These are phyloP conservation scores for Termitomyces sp. DNA, from an alignment of 768 basidiomycete genomes.

Conservation along the genomic window DNA sequence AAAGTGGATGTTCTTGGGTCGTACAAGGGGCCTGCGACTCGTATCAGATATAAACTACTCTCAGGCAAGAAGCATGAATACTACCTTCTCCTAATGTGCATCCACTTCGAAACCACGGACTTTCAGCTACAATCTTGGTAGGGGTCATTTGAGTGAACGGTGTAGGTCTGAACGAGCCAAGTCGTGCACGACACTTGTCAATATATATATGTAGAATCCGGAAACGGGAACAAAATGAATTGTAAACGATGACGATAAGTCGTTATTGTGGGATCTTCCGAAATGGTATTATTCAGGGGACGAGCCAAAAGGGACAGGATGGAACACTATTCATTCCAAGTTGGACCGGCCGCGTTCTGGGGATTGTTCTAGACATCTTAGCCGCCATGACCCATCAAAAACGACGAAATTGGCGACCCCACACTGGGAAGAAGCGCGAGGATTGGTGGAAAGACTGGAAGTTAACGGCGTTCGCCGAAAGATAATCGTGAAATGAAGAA, in stretches of 20 bases:
- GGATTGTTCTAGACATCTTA: background rate
- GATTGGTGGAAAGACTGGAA: conserved; percentile 7
- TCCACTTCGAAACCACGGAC: conserved; percentile 44
- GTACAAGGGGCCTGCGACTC: conserved; percentile 51
- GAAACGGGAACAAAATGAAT: background rate
- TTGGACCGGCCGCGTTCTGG: background rate
- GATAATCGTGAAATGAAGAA: conserved; percentile 9
- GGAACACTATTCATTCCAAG: background rate
- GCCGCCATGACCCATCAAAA: background rate
- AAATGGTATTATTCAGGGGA: conserved; percentile 8
- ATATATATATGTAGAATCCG: conserved; percentile 5
- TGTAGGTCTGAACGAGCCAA: conserved; percentile 2
- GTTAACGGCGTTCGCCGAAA: conserved; percentile 8
- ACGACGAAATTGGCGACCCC: background rate
- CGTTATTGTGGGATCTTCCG: conserved; percentile 15
- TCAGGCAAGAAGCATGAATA: background rate
- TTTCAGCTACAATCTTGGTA: conserved; percentile 30
- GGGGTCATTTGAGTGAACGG: conserved; percentile 10
- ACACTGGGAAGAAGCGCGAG: background rate
- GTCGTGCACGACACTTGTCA: background rate
- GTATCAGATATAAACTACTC: conserved; percentile 12
- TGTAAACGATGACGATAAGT: conserved; percentile 9
- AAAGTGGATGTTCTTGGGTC: conserved; percentile 45
- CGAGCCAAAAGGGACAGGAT: background rate
- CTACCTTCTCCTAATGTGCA: conserved; percentile 63